phyloP scores from a whole-genome alignment of 345 rosid species.

The Gossypioides kirkii region DNA sequence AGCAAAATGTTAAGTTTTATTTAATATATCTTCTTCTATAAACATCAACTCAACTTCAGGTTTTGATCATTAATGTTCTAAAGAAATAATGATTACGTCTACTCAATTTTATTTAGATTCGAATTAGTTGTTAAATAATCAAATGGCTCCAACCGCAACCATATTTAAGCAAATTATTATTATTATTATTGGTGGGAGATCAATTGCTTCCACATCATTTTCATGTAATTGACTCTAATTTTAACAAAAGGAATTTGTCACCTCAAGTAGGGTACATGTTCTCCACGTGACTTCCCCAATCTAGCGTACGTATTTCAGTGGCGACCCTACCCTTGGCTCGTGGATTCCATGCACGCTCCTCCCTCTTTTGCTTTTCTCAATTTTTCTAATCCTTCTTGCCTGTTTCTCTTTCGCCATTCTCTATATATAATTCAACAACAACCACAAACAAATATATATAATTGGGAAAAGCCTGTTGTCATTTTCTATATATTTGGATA shows the following conservation, averaged over 20 bases:
- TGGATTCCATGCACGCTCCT: not conserved
- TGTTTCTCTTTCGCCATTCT: not conserved
- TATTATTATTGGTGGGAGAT: not conserved
- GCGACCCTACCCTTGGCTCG: not conserved
- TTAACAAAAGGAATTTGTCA: not conserved
- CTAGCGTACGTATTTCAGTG: not conserved
- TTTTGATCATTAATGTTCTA: no score
- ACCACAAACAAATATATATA: not conserved
- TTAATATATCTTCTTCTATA: not conserved
- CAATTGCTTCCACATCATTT: not conserved
- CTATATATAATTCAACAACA: not conserved
- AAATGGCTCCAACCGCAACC: not conserved
- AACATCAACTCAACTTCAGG: not conserved
- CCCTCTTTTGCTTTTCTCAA: not conserved
- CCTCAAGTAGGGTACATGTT: not conserved
- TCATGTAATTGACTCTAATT: not conserved
- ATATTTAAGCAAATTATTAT: not conserved
- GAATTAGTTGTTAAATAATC: no score
- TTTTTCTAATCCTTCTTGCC: not conserved
- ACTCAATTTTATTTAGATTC: no score
- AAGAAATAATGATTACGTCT: not conserved
- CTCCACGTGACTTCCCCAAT: not conserved
- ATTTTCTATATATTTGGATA: not conserved
- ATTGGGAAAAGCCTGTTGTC: not conserved
- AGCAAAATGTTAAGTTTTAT: not conserved